These are phyloP conservation scores for Diutina pseudorugosa DNA, from an alignment of 1,139 yeast species.

Conservation along the genomic window DNA sequence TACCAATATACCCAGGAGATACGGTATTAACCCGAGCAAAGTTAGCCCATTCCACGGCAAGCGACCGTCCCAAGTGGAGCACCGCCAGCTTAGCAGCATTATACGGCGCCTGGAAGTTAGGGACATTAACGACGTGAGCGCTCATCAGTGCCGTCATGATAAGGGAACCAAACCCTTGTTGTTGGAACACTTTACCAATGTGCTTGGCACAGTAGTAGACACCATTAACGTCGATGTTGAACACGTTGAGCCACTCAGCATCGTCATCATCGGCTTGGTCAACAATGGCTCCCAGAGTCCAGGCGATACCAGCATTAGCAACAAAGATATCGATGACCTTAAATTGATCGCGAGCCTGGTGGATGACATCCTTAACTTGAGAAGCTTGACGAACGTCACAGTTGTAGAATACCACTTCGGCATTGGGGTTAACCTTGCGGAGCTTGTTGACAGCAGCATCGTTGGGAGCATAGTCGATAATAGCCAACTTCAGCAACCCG, in stretches of 20 bases:
- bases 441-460: conserved; percentile 19
- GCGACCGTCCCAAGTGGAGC: conserved; percentile 19
- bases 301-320: conserved; percentile 42
- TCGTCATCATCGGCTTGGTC: conserved; percentile 27
- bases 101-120: conserved; percentile 50
- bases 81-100: conserved; percentile 34
- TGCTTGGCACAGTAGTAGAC: conserved; percentile 34
- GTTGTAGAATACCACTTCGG: conserved; percentile 12
- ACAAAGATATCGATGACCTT: conserved; percentile 37
- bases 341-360: conserved; percentile 21
- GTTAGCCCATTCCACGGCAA: conserved; percentile 21
- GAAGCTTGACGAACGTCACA: conserved; percentile 31
- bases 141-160: conserved; percentile 56
- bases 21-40: conserved; percentile 22
- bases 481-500: conserved; percentile 27
- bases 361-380: conserved; percentile 23
- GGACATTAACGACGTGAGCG: conserved; percentile 53
- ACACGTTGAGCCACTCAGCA: conserved; percentile 29
- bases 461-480: conserved; percentile 27
- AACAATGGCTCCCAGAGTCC: conserved; percentile 26
- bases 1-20: conserved; percentile 21
- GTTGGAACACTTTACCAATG: conserved; percentile 26
- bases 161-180: conserved; percentile 36
- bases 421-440: conserved; percentile 15
- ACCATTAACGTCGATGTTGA: conserved; percentile 33